Conservation (phyloP, 2,329 filamentous ascomycete species). For the Bipolaris gigantea region DNA sequence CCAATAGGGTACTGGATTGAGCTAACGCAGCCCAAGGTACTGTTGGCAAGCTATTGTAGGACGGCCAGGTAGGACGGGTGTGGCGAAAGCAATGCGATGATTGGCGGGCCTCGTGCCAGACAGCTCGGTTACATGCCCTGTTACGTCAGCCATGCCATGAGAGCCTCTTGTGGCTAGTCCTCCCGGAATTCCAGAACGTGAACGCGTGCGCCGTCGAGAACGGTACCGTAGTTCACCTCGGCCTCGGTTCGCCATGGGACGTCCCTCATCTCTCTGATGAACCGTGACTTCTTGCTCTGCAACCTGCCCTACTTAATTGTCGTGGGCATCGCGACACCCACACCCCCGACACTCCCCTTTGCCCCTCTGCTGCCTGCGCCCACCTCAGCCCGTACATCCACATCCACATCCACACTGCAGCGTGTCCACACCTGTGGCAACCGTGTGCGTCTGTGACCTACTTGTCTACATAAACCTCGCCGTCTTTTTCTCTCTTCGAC, state of each 20-base stretch:
- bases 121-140: background rate
- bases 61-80: background rate
- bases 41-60: background rate
- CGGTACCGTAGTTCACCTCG: background rate
- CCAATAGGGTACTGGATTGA: background rate
- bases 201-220: constrained; percentile 1
- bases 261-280: background rate
- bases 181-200: constrained; percentile 4
- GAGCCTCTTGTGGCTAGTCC: constrained; percentile 8
- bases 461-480: background rate
- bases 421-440: background rate
- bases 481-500: background rate
- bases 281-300: background rate
- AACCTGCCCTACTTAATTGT: background rate
- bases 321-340: background rate
- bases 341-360: background rate
- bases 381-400: background rate
- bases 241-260: background rate
- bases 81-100: background rate
- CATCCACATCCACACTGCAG: background rate
- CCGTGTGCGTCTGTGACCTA: background rate
- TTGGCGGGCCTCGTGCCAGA: background rate
- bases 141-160: constrained; percentile 12
- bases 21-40: background rate
- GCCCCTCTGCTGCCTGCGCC: constrained; percentile 1